Evolutionary conservation across 106 monocot species (phyloP).

Genomic region (Ottelia alismoides): DNA sequence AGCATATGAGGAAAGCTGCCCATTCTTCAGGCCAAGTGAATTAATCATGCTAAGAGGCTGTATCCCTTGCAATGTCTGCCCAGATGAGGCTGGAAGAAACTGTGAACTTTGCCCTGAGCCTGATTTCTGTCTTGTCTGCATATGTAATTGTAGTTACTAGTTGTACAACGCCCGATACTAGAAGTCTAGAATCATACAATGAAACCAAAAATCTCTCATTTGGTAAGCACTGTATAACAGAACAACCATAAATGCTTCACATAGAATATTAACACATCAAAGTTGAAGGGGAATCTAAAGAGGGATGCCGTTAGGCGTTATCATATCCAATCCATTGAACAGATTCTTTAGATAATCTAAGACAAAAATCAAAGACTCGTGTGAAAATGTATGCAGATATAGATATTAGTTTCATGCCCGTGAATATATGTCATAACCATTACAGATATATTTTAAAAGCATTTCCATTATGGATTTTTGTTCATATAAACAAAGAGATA

Average conservation of each 20-base stretch:
- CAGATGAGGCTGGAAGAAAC: slow-evolving; percentile 48
- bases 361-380: too few relatives aligned
- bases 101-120: slow-evolving; percentile 49
- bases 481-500: too few relatives aligned
- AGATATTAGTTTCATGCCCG: too few relatives aligned
- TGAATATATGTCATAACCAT: too few relatives aligned
- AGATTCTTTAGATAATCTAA: too few relatives aligned
- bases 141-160: neutral
- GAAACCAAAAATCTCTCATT: too few relatives aligned
- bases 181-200: neutral
- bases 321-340: neutral
- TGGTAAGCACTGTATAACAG: neutral
- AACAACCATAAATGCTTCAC: neutral
- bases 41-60: slow-evolving; percentile 63
- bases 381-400: too few relatives aligned
- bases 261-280: neutral
- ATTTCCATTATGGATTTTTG: too few relatives aligned
- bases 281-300: neutral
- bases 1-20: too few relatives aligned
- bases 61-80: slow-evolving; percentile 66
- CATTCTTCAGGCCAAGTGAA: slow-evolving; percentile 59
- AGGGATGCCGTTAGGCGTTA: too few relatives aligned
- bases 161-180: neutral
- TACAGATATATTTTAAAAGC: too few relatives aligned
- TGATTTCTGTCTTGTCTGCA: slow-evolving; percentile 68